These are phyloP conservation scores for Phlebiopsis flavidoalba DNA, from an alignment of 768 basidiomycete genomes.

Conservation along the genomic window DNA sequence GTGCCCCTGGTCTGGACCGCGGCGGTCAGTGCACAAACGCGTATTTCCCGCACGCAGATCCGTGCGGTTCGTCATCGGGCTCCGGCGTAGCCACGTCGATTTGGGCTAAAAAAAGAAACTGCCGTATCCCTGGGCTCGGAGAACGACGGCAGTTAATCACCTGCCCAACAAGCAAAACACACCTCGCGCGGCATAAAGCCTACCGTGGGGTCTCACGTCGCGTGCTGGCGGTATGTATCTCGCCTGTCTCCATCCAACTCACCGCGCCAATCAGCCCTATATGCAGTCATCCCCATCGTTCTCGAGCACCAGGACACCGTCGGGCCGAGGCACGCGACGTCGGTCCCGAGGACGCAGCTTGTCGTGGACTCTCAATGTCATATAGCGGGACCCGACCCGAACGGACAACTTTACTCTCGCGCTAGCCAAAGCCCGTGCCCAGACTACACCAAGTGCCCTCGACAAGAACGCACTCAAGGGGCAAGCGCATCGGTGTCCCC, in stretches of 20 bases:
- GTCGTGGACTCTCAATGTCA: slow-evolving; percentile 24
- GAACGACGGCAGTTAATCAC: slow-evolving; percentile 46
- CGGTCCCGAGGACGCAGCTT: slow-evolving; percentile 30
- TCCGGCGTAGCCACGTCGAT: slow-evolving; percentile 42
- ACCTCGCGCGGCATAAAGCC: slow-evolving; percentile 37
- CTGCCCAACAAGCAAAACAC: slow-evolving; percentile 36
- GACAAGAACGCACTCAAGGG: slow-evolving; percentile 39
- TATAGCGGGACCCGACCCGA: slow-evolving; percentile 40
- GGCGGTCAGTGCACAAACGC: slow-evolving; percentile 40
- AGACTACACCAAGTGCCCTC: slow-evolving; percentile 50
- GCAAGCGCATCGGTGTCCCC: slow-evolving; percentile 43
- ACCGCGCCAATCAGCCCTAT: slow-evolving; percentile 21
- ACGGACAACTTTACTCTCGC: slow-evolving; percentile 35
- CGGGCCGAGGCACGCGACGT: slow-evolving; percentile 29
- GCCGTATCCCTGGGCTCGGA: slow-evolving; percentile 41
- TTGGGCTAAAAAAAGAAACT: slow-evolving; percentile 40
- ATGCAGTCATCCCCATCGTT: slow-evolving; percentile 38
- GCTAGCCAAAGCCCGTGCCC: slow-evolving; percentile 46
- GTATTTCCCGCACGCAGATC: slow-evolving; percentile 38
- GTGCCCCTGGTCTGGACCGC: slow-evolving; percentile 45
- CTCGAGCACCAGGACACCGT: slow-evolving; percentile 32
- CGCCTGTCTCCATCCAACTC: slow-evolving; percentile 23
- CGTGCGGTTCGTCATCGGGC: slow-evolving; percentile 53
- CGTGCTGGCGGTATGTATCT: slow-evolving; percentile 27
- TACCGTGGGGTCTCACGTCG: slow-evolving; percentile 29